phyloP scores from a whole-genome alignment of 345 rosid genomes.

The Salix arbutifolia region DNA sequence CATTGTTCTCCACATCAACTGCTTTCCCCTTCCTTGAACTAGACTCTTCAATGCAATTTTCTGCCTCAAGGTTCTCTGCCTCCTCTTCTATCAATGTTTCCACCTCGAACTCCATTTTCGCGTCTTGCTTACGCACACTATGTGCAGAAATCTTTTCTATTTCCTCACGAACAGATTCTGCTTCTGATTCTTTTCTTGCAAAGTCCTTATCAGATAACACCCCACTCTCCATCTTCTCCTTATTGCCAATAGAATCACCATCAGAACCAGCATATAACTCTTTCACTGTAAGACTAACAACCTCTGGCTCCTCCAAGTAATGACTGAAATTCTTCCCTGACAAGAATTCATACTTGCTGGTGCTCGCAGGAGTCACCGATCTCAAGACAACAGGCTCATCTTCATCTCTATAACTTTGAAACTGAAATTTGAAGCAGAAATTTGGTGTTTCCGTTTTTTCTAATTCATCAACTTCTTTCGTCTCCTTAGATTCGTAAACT shows the following conservation, averaged over 20 bases:
- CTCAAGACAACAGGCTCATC: conserved; percentile 15
- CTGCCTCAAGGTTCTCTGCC: conserved; percentile 8
- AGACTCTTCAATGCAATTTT: background rate
- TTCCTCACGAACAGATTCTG: conserved; percentile 18
- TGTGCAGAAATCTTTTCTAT: conserved; percentile 14
- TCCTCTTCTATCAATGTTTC: background rate
- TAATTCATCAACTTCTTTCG: conserved; percentile 14
- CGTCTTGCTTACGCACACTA: conserved; percentile 2
- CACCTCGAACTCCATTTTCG: conserved; percentile 8
- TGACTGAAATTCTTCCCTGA: conserved; percentile 34
- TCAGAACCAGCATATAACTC: conserved; percentile 30
- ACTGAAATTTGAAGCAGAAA: conserved; percentile 62
- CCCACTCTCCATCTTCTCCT: conserved; percentile 4
- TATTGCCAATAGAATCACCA: background rate
- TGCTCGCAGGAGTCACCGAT: conserved; percentile 23
- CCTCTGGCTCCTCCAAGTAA: conserved; percentile 40
- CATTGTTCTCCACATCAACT: conserved; percentile 12
- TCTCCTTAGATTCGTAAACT: conserved; percentile 7
- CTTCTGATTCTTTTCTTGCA: conserved; percentile 1
- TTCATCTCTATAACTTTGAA: conserved; percentile 36
- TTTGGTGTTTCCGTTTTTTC: conserved; percentile 38
- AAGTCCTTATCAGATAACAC: conserved; percentile 2
- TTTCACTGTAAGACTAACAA: conserved; percentile 34
- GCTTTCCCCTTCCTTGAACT: conserved; percentile 6
- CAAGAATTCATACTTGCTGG: conserved; percentile 38